These are phyloP conservation scores for Tolypocladium album DNA, from an alignment of 2,329 filamentous ascomycete species.

Conservation along the genomic window DNA sequence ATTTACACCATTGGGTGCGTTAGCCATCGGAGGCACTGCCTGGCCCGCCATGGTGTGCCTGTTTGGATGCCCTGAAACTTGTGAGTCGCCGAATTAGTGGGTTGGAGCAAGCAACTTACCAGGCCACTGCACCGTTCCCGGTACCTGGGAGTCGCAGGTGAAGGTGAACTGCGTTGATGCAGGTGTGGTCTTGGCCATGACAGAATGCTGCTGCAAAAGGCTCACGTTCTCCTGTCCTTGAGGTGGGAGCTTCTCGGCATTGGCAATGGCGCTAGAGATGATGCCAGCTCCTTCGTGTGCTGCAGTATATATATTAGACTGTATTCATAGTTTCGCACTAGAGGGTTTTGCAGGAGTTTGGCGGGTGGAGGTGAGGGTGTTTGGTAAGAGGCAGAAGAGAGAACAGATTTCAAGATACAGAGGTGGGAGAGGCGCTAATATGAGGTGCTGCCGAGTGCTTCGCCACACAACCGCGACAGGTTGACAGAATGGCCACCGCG, in stretches of 20 bases:
- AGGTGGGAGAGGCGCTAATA: background rate
- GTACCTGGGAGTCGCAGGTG: slow-evolving; percentile 83
- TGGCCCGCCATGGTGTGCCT: slow-evolving; percentile 12
- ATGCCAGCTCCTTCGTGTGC: slow-evolving; percentile 54
- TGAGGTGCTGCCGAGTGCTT: background rate
- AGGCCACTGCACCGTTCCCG: slow-evolving; percentile 68
- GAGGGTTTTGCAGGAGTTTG: background rate
- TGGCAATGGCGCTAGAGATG: slow-evolving; percentile 86
- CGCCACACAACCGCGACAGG: background rate
- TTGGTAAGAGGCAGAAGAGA: too few species aligned
- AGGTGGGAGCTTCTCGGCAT: slow-evolving; percentile 60
- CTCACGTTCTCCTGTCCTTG: slow-evolving; percentile 70
- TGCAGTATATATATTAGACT: background rate
- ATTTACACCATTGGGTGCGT: slow-evolving; percentile 7
- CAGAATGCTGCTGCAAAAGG: slow-evolving; percentile 58
- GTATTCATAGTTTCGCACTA: background rate
- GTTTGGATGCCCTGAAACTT: slow-evolving; percentile 10
- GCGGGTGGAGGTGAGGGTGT: background rate
- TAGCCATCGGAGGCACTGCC: slow-evolving; percentile 4
- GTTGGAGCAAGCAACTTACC: slow-evolving; percentile 24
- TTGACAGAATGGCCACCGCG: background rate
- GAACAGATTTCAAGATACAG: background rate
- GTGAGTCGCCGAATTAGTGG: slow-evolving; percentile 1
- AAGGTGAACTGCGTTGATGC: slow-evolving; percentile 91
- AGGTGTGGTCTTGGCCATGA: slow-evolving; percentile 48